Evolutionary conservation across 257 asterid species (phyloP).

Genomic region (Petrea volubilis): DNA sequence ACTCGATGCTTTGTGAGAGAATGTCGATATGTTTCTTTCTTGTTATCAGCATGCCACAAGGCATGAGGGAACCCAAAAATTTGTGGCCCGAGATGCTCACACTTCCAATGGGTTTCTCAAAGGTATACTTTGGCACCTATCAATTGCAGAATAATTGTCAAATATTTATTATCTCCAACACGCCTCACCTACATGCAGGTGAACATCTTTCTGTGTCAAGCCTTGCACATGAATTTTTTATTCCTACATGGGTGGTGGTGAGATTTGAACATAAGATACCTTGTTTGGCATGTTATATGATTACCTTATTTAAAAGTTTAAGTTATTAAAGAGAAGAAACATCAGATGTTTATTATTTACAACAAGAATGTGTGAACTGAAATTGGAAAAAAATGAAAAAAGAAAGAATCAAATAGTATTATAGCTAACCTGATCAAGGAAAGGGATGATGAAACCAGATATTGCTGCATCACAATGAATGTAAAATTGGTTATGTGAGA

Average conservation of each 20-base stretch:
- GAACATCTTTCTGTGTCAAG: no score
- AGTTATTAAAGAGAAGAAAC: no score
- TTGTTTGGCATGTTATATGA: no score
- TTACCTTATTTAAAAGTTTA: no score
- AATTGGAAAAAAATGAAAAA: not conserved
- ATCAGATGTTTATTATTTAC: no score
- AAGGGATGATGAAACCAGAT: not conserved
- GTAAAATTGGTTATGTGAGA: not conserved
- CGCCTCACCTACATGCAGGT: no score
- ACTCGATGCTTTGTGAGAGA: slow-evolving; percentile 48
- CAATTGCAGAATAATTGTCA: not conserved
- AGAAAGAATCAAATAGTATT: not conserved
- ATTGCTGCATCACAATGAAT: slow-evolving; percentile 4
- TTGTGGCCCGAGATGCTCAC: slow-evolving; percentile 59
- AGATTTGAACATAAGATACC: no score
- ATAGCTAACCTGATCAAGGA: not conserved
- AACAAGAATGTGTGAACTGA: not conserved
- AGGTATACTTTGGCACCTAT: slow-evolving; percentile 36
- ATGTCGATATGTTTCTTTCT: slow-evolving; percentile 36
- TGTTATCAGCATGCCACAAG: slow-evolving; percentile 57
- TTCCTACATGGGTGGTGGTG: no score
- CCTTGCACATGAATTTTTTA: no score
- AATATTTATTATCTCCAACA: no score
- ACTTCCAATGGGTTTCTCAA: slow-evolving; percentile 61
- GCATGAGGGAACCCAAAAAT: slow-evolving; percentile 57